phyloP scores from a whole-genome alignment of 768 basidiomycete genomes.

The Dictyophora rubrovolvata region DNA sequence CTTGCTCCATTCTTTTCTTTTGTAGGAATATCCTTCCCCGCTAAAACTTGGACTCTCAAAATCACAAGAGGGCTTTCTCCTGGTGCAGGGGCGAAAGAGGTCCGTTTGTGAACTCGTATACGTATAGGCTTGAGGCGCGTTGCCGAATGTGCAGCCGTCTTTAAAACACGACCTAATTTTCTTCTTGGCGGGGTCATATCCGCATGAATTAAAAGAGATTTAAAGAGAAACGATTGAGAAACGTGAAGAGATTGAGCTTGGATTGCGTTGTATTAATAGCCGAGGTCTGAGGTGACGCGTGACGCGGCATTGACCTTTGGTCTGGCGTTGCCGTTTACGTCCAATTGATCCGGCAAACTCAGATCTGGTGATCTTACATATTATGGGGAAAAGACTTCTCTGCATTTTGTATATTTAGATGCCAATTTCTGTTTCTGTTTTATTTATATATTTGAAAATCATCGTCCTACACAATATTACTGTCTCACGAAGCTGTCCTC shows the following conservation, averaged over 20 bases:
- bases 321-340: neutral
- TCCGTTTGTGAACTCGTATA: constrained; percentile 13
- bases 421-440: neutral
- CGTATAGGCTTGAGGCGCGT: constrained; percentile 9
- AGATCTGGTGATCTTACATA: neutral
- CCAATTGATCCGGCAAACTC: neutral
- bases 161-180: constrained; percentile 6
- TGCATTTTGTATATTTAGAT: neutral
- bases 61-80: constrained; percentile 61
- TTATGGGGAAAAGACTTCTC: neutral
- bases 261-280: too few relatives aligned
- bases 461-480: too few relatives aligned
- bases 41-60: constrained; percentile 57
- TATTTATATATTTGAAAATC: too few relatives aligned
- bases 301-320: neutral
- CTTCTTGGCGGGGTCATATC: constrained; percentile 5
- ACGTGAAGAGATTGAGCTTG: neutral
- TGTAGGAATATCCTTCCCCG: constrained; percentile 49
- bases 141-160: constrained; percentile 7
- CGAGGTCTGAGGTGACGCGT: neutral
- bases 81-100: constrained; percentile 32
- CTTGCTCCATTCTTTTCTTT: constrained; percentile 62
- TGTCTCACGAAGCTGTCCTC: neutral
- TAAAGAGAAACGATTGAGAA: neutral
- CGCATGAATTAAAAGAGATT: neutral